phyloP scores from a whole-genome alignment of 148 eudicot species.

The Agrostemma githago region DNA sequence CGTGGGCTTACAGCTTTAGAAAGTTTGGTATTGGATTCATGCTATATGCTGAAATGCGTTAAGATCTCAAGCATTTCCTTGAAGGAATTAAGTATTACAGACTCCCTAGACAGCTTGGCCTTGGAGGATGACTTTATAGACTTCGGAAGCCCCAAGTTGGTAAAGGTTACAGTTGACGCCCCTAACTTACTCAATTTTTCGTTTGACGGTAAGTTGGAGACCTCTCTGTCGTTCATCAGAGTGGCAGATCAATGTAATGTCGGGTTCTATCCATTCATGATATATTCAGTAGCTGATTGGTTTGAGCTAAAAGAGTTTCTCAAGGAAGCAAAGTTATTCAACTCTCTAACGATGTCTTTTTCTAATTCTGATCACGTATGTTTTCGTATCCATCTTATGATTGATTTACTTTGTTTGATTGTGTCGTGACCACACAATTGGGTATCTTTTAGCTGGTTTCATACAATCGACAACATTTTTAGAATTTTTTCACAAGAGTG shows the following conservation, averaged over 20 bases:
- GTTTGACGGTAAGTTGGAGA: background rate
- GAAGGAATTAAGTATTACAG: background rate
- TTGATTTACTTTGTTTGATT: background rate
- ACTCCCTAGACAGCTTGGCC: background rate
- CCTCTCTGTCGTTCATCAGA: background rate
- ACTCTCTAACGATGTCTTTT: background rate
- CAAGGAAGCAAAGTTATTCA: background rate
- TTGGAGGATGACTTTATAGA: too few relatives aligned
- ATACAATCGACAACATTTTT: too few relatives aligned
- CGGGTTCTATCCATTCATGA: background rate
- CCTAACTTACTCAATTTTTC: slow-evolving; percentile 6
- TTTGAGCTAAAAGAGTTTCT: slow-evolving; percentile 9
- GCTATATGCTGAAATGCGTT: background rate
- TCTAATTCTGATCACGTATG: background rate
- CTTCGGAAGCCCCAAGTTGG: too few relatives aligned
- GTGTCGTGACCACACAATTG: too few relatives aligned
- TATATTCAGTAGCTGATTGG: background rate
- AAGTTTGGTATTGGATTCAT: background rate
- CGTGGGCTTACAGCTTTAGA: background rate
- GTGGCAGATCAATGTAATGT: background rate
- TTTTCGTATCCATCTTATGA: background rate
- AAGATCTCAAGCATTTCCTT: slow-evolving; percentile 1
- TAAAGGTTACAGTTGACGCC: background rate
- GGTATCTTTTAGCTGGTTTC: background rate
- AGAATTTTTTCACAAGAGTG: too few relatives aligned